Evolutionary conservation across 768 basidiomycete species (phyloP).

Genomic region (Agaricus blazei): DNA sequence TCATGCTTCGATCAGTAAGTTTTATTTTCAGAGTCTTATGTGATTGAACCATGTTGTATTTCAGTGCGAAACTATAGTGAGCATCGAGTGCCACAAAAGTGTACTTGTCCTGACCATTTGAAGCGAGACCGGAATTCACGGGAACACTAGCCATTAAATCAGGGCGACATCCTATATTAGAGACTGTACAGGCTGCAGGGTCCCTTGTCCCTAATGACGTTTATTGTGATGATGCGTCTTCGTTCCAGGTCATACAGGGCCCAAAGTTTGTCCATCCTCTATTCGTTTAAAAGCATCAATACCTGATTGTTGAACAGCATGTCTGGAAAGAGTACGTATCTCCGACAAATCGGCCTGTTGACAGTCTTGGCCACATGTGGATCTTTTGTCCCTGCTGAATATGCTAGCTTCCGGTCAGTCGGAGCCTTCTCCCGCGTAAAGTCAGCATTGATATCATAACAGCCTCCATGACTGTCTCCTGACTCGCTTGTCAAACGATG

Average conservation of each 20-base stretch:
- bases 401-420: slow-evolving; percentile 76
- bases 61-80: slow-evolving; percentile 46
- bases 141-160: slow-evolving; percentile 85
- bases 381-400: slow-evolving; percentile 90
- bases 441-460: not conserved
- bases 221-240: slow-evolving; percentile 78
- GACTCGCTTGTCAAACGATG: slow-evolving; percentile 89
- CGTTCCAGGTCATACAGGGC: slow-evolving; percentile 90
- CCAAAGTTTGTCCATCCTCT: slow-evolving; percentile 54
- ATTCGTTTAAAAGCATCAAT: not conserved
- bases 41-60: not conserved
- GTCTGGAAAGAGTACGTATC: slow-evolving; percentile 90
- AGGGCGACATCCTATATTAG: slow-evolving; percentile 85
- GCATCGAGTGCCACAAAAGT: not conserved
- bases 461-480: slow-evolving; percentile 83
- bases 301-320: slow-evolving; percentile 24
- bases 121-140: slow-evolving; percentile 90
- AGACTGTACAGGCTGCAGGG: slow-evolving; percentile 62
- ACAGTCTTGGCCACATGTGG: slow-evolving; percentile 86
- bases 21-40: not conserved
- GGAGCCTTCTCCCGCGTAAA: not conserved
- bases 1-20: slow-evolving; percentile 72
- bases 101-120: not conserved
- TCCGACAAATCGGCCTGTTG: slow-evolving; percentile 82
- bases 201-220: slow-evolving; percentile 85